phyloP scores from a whole-genome alignment of 805 yeast species.

The Cyberlindnera amylophila region DNA sequence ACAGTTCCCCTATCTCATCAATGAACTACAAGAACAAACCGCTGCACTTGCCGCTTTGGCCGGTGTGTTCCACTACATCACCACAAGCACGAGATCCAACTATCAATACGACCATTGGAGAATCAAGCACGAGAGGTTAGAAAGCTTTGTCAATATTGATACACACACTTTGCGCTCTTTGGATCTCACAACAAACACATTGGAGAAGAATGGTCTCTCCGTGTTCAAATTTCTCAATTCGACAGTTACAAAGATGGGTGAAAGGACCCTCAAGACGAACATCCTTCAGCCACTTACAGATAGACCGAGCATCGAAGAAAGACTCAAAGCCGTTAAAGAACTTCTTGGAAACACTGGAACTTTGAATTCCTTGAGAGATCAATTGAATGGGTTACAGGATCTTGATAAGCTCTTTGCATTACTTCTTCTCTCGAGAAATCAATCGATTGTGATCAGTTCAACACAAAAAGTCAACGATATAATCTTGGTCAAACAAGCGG shows the following conservation, averaged over 20 bases:
- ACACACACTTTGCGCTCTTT: conserved; percentile 34
- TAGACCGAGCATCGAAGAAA: conserved; percentile 30
- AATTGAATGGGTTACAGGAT: conserved; percentile 34
- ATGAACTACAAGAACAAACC: conserved; percentile 28
- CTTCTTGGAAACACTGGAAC: conserved; percentile 23
- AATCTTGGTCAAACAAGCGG: conserved; percentile 36
- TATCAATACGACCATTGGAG: conserved; percentile 30
- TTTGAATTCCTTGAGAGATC: conserved; percentile 17
- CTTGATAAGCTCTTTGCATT: conserved; percentile 38
- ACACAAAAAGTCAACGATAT: conserved; percentile 40
- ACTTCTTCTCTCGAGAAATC: conserved; percentile 29
- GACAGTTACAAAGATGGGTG: conserved; percentile 46
- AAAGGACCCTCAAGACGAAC: conserved; percentile 36
- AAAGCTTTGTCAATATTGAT: conserved; percentile 42
- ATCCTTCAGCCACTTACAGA: conserved; percentile 47
- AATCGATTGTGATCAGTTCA: conserved; percentile 25
- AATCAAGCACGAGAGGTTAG: conserved; percentile 35
- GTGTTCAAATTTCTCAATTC: conserved; percentile 36
- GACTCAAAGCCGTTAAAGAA: conserved; percentile 38
- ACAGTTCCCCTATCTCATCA: conserved; percentile 21
- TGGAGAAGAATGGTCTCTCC: conserved; percentile 29
- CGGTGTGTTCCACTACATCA: conserved; percentile 30
- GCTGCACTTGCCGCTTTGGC: conserved; percentile 33
- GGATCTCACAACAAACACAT: conserved; percentile 36
- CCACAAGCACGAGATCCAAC: conserved; percentile 10